Evolutionary conservation across 2,329 filamentous ascomycete species (phyloP), one percentile per base, ranked within the genome.

Genomic region (Tolypocladium paradoxum): DNA sequence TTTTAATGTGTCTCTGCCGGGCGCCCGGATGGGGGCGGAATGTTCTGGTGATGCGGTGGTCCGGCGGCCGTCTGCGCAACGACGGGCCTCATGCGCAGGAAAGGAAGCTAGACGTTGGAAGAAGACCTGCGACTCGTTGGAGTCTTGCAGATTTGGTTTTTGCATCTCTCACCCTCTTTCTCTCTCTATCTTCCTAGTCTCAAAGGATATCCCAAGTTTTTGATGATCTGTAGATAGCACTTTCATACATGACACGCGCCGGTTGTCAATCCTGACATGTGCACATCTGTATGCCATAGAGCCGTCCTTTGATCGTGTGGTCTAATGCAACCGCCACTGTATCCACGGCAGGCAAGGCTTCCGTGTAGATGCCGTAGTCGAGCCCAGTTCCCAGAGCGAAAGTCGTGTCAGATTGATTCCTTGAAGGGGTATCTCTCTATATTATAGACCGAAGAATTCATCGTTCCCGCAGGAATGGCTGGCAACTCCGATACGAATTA

Each of bases 131-230:
- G 20, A 46, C 37, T 45, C 37, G 58, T 62, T 57, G 59, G 60
- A 56, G 58, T 56, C 50, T 58, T 57, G 59, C 59, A 62, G 58
- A 47, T 47, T 65, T 64, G 57, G 62, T 63, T 64, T 63, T 63
- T 64, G 56, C 55, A 53, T 57, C 55, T 55, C 62, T 48, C 45
- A 51, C 59, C 50, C 56, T 60, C 57, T 58, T 57, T 56, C 48
- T 57, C 46, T 50, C 52, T 57, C 58, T 62, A 59, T 58, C 59
- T 61, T 55, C 40, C 50, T 50, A 53, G 48, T 49, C 50, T 48
- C 54, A 54, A 54, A 54, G 50, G 56, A 57, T 57, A 57, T 57
- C 56, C 54, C 35, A 38, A 29, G 53, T 52, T 56, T 50, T 55
- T 48, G 35, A 52, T 47, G 48, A 45, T 50, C 35, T 54, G 54